Evolutionary conservation across 495 filamentous ascomycete genomes (phyloP), one percentile per base, ranked within the genome.

Genomic region (Tricharina praecox): DNA sequence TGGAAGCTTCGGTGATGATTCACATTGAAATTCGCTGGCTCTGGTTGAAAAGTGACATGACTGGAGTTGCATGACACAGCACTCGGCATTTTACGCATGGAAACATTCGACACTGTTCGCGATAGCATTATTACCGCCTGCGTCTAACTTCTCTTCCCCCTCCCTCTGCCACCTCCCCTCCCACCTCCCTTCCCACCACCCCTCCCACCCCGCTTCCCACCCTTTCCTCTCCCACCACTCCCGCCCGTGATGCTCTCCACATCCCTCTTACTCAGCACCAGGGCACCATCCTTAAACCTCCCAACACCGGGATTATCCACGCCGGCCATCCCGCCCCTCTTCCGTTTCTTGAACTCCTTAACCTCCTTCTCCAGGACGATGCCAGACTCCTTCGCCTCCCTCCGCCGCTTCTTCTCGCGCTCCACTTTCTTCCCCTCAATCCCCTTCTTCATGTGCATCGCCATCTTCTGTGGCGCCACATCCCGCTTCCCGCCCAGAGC

Each of bases 301-400:
- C 88, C 88, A 7, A 94, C 75, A 2, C 69, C 73, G 1, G 87
- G 83, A 35, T 76, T 82, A 55, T 93, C 72, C 3, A 76, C 76
- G 49, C 64, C 70, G 32, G 66, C 50, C 36, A 61, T 58, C 34
- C 43, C 61, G 38, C 39, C 64, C 11, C 50, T 56, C 4, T 64
- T 66, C 25, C 62, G 66, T 34, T 62, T 63, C 48, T 62, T 68
- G 39, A 59, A 50, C 47, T 71, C 76, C 39, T 59, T 66, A 9
- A 32, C 48, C 16, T 70, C 72, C 50, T 75, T 77, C 67, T 96
- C 90, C 2, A 97, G 68, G 47, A 96, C 74, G 49, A 96, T 79
- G 4, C 90, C 90, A 52, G 86, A 92, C 65, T 95, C 86, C 53
- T 72, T 75, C 4, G 90, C 90, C 54, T 93, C 82, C 23, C 64